Base-by-base conservation (phyloP, 2,329 filamentous ascomycete species). In the Botryotinia globosa region DNA sequence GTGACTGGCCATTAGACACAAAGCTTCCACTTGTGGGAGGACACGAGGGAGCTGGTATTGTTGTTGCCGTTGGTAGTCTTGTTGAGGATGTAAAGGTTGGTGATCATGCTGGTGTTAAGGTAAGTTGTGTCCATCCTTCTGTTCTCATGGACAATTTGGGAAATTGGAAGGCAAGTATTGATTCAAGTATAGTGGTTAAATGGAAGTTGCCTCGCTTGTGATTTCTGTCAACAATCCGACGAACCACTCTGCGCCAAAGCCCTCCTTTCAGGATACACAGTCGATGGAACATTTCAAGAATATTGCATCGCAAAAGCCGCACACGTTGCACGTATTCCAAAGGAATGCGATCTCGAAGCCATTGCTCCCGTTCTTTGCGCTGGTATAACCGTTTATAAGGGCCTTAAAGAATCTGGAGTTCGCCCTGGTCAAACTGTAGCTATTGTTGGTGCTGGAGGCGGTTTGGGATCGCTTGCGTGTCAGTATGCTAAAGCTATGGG, bases 401-500 rank as follows among this genome's bases (percentile, higher is more conserved):
- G 91, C n/a, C 82, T 97, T 74, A 97, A 97, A 85, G 93, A 96
- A 83, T 94, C 92, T 0, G 90, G 88, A 56, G 90, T 87, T 42
- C 85, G 87, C 72, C 89, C 94, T 3, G 93, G 94, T 45, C 90
- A 97, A 82, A 90, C 86, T 56, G 89, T 97, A 39, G 94, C 93
- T 77, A 91, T 97, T 76, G 93, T 97, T 74, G 94, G 94, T 80
- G 94, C 93, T 42, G 93, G 93, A 76, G 93, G 94, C 82, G 93
- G 93, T 78, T 87, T 97, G 73, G 94, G 93, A 44, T 90, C 87
- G 72, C 85, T 97, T 76, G 94, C 93, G 34, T 86, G 92, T 77
- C 94, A 97, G 84, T 97, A 97, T 83, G 94, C 93, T 71, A 92
- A 91, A 83, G 94, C 94, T 59, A 97, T 98, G 94, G 94, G 94